Conservation (phyloP, 1,284 basidiomycete species). For the Malassezia obtusa region DNA sequence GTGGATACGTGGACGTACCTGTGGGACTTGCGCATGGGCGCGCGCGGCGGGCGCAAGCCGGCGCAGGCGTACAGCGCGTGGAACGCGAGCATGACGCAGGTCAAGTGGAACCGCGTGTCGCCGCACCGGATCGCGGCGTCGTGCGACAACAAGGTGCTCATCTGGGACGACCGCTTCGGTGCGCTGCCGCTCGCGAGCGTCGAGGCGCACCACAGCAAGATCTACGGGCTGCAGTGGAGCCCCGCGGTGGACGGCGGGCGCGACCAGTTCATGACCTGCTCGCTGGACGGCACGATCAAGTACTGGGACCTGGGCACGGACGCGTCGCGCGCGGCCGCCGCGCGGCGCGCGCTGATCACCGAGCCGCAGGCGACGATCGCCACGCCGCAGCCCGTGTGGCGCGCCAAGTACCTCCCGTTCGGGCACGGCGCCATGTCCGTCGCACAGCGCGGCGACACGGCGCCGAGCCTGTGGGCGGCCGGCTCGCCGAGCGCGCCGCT, state of each 20-base stretch:
- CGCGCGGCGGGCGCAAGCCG: slow-evolving; percentile 21
- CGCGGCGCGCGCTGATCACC: slow-evolving; percentile 32
- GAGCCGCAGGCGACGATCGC: slow-evolving; percentile 53
- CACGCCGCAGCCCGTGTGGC: slow-evolving; percentile 83
- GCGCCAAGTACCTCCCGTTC: slow-evolving; percentile 83
- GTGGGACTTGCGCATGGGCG: slow-evolving; percentile 41
- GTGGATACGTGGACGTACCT: slow-evolving; percentile 47
- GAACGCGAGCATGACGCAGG: slow-evolving; percentile 45
- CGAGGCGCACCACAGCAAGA: slow-evolving; percentile 42
- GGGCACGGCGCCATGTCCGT: slow-evolving; percentile 78
- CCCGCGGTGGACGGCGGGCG: slow-evolving; percentile 30
- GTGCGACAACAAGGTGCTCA: slow-evolving; percentile 43
- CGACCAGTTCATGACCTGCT: slow-evolving; percentile 44
- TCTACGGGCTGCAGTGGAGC: slow-evolving; percentile 47
- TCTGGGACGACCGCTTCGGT: slow-evolving; percentile 45
- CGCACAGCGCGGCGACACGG: slow-evolving; percentile 76
- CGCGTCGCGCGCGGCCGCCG: slow-evolving; percentile 29
- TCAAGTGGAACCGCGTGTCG: slow-evolving; percentile 37
- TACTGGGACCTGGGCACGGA: slow-evolving; percentile 36
- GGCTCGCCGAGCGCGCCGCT: slow-evolving; percentile 55
- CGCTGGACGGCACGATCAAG: slow-evolving; percentile 45
- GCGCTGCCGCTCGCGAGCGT: slow-evolving; percentile 31
- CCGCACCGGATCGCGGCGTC: slow-evolving; percentile 29
- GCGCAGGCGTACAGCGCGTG: slow-evolving; percentile 42
- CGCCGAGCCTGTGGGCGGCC: slow-evolving; percentile 71